Percentiles rank a stretch among this genome's conserved stretches.
Conservation (phyloP, 441 rosid genomes). For the Aquilaria agallochum region DNA sequence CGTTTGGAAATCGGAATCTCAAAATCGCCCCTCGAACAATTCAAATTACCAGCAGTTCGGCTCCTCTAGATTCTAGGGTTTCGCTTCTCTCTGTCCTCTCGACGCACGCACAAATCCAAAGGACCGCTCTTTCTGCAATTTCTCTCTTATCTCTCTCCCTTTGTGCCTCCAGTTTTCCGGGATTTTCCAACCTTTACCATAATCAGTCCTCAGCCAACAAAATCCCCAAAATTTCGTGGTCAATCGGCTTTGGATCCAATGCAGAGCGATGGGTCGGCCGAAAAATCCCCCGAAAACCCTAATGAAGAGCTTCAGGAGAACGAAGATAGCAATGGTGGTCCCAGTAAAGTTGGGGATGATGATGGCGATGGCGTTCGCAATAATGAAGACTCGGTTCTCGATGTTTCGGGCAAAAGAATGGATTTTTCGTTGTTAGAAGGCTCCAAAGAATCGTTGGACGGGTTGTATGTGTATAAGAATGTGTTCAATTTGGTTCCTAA, state of each 20-base stretch:
- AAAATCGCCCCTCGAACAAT: background rate
- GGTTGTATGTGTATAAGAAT: constrained; percentile 68
- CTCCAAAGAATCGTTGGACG: constrained; percentile 36
- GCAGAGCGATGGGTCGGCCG: constrained; percentile 31
- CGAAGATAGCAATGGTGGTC: background rate
- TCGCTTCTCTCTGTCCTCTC: constrained; percentile 16
- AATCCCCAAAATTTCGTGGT: constrained; percentile 3
- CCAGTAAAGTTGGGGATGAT: constrained; percentile 2
- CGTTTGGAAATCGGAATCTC: too few species aligned
- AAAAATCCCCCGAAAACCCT: constrained; percentile 15
- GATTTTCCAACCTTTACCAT: constrained; percentile 10
- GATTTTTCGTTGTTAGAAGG: constrained; percentile 55
- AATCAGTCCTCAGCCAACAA: background rate
- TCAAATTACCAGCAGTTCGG: constrained; percentile 15
- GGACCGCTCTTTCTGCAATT: constrained; percentile 32
- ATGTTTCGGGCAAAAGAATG: constrained; percentile 65
- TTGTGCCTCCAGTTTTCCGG: constrained; percentile 13
- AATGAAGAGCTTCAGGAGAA: constrained; percentile 21
- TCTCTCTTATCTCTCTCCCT: constrained; percentile 30
- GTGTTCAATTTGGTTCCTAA: constrained; percentile 76
- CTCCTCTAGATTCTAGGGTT: constrained; percentile 54
- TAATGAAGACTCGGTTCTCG: constrained; percentile 60
- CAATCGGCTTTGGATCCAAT: constrained; percentile 19
- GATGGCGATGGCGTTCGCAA: constrained; percentile 10
- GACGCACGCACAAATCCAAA: constrained; percentile 3